Percentiles rank a stretch among this genome's conserved stretches.
These are phyloP conservation scores for Poterioochromonas sp. DNA, from an alignment of 352 stramenopile genomes.

Conservation along the genomic window DNA sequence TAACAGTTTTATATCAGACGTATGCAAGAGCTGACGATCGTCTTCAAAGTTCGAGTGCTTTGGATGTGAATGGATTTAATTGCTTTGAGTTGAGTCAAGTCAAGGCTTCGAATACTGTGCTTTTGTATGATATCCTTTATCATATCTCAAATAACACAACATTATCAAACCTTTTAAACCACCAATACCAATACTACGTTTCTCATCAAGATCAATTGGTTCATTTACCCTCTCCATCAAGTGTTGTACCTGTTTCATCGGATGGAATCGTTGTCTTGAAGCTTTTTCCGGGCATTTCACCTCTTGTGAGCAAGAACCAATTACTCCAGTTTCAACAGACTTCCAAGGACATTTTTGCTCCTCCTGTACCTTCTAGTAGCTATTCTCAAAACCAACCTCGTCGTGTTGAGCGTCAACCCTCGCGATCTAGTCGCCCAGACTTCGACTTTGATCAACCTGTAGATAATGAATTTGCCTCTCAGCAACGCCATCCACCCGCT, in stretches of 20 bases:
- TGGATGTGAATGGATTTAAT: background rate
- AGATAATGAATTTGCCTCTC: background rate
- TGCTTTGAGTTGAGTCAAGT: background rate
- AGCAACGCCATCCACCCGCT: background rate
- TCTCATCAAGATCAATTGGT: background rate
- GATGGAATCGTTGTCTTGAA: background rate
- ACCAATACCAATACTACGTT: background rate
- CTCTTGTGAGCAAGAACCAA: background rate
- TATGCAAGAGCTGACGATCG: background rate
- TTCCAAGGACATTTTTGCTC: background rate
- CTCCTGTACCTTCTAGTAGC: background rate
- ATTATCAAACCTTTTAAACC: too few species aligned
- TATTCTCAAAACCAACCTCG: background rate
- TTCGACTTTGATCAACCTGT: background rate
- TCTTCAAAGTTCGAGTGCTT: background rate
- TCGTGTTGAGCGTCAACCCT: background rate
- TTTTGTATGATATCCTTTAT: background rate
- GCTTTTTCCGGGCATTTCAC: background rate
- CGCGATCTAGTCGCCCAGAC: background rate
- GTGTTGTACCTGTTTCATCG: background rate
- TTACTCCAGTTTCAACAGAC: background rate
- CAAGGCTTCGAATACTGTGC: background rate
- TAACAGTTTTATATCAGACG: background rate
- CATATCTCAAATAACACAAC: too few species aligned
- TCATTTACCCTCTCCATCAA: background rate